Percentiles rank a stretch among this genome's conserved stretches.
These are phyloP conservation scores for Cicer yamashitae DNA, from an alignment of 306 rosid species.

Conservation along the genomic window DNA sequence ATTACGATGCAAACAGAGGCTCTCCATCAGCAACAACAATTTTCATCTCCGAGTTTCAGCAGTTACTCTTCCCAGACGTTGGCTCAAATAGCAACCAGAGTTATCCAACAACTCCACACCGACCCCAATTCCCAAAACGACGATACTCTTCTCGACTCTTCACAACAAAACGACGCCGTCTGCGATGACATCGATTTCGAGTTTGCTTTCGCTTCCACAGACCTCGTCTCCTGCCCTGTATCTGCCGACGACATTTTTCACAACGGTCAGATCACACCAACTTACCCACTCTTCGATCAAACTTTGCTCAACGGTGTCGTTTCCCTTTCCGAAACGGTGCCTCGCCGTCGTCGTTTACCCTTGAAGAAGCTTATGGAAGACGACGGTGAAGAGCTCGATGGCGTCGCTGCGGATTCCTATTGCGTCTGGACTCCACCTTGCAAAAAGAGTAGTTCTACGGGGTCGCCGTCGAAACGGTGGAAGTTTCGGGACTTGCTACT, in stretches of 20 bases:
- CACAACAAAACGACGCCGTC: background rate
- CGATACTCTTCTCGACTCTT: slow-evolving; percentile 5
- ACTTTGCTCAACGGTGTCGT: slow-evolving; percentile 41
- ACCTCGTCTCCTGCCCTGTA: slow-evolving; percentile 52
- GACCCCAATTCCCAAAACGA: slow-evolving; percentile 40
- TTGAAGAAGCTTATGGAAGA: slow-evolving; percentile 66
- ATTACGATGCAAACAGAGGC: slow-evolving; percentile 51
- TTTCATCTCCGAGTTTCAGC: slow-evolving; percentile 77
- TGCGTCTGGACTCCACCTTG: slow-evolving; percentile 76
- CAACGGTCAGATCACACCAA: slow-evolving; percentile 80
- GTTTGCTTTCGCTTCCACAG: slow-evolving; percentile 56
- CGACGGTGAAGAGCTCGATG: slow-evolving; percentile 50
- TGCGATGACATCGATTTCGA: slow-evolving; percentile 73
- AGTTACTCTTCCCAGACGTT: slow-evolving; percentile 65
- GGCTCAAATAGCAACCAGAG: slow-evolving; percentile 77
- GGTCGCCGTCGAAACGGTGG: slow-evolving; percentile 68
- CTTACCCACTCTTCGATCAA: slow-evolving; percentile 66
- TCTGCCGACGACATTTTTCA: slow-evolving; percentile 87
- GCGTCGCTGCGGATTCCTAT: slow-evolving; percentile 55
- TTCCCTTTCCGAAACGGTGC: background rate
- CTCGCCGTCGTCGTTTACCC: slow-evolving; percentile 58
- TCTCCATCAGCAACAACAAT: slow-evolving; percentile 24
- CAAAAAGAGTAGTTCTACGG: slow-evolving; percentile 64
- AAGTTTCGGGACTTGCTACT: slow-evolving; percentile 62
- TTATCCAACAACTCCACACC: slow-evolving; percentile 53